Percentiles rank a stretch among this genome's conserved stretches.
These are phyloP conservation scores for Brettanomyces bruxellensis DNA, from an alignment of 805 yeast species.

Conservation along the genomic window DNA sequence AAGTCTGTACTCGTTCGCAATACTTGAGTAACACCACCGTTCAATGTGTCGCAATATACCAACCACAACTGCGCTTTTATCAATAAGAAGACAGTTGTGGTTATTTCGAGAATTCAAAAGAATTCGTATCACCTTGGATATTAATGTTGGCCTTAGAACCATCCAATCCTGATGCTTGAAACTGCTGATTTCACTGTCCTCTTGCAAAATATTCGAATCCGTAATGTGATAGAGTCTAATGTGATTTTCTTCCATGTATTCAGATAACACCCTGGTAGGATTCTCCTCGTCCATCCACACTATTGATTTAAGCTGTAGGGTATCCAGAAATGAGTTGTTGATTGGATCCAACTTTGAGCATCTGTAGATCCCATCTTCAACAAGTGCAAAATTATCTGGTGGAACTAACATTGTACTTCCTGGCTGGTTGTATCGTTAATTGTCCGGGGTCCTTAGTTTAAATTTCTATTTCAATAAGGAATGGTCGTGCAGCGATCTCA, in stretches of 20 bases:
- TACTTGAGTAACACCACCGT: slow-evolving; percentile 81
- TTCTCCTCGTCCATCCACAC: slow-evolving; percentile 77
- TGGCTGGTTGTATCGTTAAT: background rate
- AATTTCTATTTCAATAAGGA: too few relatives aligned
- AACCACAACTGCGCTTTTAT: slow-evolving; percentile 68
- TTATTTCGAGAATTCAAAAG: slow-evolving; percentile 49
- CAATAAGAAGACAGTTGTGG: slow-evolving; percentile 68
- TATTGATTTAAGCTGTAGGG: slow-evolving; percentile 59
- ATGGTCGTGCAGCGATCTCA: too few relatives aligned
- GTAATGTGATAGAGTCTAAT: slow-evolving; percentile 42
- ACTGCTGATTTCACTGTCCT: slow-evolving; percentile 17
- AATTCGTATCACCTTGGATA: slow-evolving; percentile 57
- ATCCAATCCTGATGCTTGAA: slow-evolving; percentile 47
- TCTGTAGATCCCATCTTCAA: slow-evolving; percentile 79
- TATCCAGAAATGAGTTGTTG: slow-evolving; percentile 68
- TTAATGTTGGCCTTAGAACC: slow-evolving; percentile 58
- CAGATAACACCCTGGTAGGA: slow-evolving; percentile 64
- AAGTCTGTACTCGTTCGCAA: slow-evolving; percentile 76
- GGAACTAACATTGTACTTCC: slow-evolving; percentile 62
- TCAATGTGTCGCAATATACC: slow-evolving; percentile 78
- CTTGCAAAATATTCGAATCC: slow-evolving; percentile 14
- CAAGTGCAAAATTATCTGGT: slow-evolving; percentile 87
- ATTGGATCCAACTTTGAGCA: slow-evolving; percentile 73
- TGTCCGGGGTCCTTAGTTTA: background rate
- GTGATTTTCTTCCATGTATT: slow-evolving; percentile 49